Evolutionary conservation across 257 asterid genomes (phyloP), one percentile per base, ranked within the genome.

Genomic region (Nyctanthes arbortristis): DNA sequence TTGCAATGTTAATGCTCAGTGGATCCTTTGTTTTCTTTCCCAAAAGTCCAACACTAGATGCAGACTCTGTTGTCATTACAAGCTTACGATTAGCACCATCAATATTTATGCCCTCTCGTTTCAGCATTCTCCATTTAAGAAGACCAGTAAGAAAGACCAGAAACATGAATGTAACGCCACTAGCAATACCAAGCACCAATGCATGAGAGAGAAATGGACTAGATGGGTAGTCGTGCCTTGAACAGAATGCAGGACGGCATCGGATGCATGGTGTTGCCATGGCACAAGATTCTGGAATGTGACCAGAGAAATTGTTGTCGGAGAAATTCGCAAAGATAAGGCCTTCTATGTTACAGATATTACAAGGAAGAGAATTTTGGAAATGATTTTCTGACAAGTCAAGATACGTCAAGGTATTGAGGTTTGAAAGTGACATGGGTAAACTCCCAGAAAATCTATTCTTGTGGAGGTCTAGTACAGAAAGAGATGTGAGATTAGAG

Each of bases 1-100:
- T 86, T 5, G 98, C 98, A 18, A 92, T 45, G 35, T 92, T 92
- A 31, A 92, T 92, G 83, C 96, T 92, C 9, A 86, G 72, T 7
- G 93, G 95, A 74, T 86, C 96, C 82, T 80, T 85, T 62, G 34
- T 55, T 72, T 83, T 88, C 79, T 77, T 83, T 35, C 73, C 64
- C 75, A 78, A 33, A 62, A 83, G 78, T 31, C 78, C 81, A 39
- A 84, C 85, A n/a, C 71, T 81, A 2, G 85, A 80, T 54, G 76
- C 77, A 36, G 77, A 74, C 54, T 85, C 95, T 25, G 59, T 52
- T 52, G 73, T 62, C 28, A 29, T 35, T 13, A 35, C 14, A 7
- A 35, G 40, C 40, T 9, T 3, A 9, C 7, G 12, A 35, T 35
- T 35, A 33, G 64, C 74, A 57, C 47, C 14, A 3, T 35, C 40